Conservation (phyloP, 2,329 filamentous ascomycete genomes). For the Nothopassalora personata region DNA sequence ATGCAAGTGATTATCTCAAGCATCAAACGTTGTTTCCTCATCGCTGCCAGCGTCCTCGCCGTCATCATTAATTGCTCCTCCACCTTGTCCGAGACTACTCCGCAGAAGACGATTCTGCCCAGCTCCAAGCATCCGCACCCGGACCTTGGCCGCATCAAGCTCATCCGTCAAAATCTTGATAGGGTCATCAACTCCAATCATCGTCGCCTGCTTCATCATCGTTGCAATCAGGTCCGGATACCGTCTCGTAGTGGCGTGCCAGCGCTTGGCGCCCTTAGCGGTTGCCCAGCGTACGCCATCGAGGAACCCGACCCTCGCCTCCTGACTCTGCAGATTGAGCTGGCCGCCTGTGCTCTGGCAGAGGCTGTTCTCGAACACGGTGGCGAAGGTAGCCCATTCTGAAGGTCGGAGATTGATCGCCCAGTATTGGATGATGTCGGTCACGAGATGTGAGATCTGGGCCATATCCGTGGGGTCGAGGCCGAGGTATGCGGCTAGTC, state of each 20-base stretch:
- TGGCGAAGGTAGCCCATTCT: conserved; percentile 4
- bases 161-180: conserved; percentile 1
- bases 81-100: background rate
- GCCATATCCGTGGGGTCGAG: background rate
- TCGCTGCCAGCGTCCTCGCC: background rate
- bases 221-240: background rate
- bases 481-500: conserved; percentile 3
- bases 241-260: background rate
- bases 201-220: background rate
- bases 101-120: background rate
- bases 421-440: conserved; percentile 17
- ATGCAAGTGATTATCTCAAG: too few relatives aligned
- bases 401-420: background rate
- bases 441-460: conserved; percentile 10
- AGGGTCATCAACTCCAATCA: background rate
- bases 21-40: too few relatives aligned
- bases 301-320: background rate
- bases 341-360: background rate
- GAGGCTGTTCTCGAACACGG: background rate
- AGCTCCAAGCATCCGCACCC: background rate
- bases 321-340: background rate
- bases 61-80: background rate
- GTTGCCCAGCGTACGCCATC: background rate
- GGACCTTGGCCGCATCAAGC: background rate
- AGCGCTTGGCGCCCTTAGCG: background rate